A percentile compares a stretch with the other conserved stretches of the same genome.
phyloP scores from a whole-genome alignment of 73 alveolate species.

The Stentor roeselii region DNA sequence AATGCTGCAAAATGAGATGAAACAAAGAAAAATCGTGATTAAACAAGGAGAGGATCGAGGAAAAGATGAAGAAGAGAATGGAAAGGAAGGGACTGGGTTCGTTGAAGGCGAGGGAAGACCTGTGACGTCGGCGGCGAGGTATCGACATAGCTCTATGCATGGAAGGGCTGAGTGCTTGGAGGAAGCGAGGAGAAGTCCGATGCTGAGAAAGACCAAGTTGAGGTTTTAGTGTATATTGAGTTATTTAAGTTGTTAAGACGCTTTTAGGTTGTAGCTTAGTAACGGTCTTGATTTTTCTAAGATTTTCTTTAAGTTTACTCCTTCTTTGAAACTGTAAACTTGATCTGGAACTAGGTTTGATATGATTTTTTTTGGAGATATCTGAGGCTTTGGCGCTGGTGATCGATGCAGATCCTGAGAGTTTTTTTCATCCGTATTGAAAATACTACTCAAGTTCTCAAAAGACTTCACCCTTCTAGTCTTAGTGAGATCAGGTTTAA shows the following conservation, averaged over 20 bases:
- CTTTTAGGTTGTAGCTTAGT: background rate
- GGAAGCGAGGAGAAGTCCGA: background rate
- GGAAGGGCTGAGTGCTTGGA: background rate
- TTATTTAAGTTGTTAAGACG: too few species aligned
- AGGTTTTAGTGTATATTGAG: too few species aligned
- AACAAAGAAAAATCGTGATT: background rate
- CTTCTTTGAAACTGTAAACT: background rate
- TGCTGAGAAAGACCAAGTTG: background rate
- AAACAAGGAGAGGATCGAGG: background rate
- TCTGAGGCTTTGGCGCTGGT: background rate
- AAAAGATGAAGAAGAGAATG: background rate
- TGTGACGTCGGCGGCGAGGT: background rate
- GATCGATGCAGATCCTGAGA: background rate
- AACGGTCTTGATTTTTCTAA: background rate
- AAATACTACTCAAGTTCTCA: background rate
- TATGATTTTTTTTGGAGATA: background rate
- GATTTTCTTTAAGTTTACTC: background rate
- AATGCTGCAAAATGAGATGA: background rate
- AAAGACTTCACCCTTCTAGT: background rate
- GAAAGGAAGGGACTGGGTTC: background rate
- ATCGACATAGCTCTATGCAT: background rate
- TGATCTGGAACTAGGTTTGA: background rate
- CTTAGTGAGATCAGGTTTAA: background rate
- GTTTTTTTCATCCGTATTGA: background rate
- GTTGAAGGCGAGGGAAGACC: background rate